phyloP scores from a whole-genome alignment of 2,329 filamentous ascomycete genomes.

The Fusarium sp. region DNA sequence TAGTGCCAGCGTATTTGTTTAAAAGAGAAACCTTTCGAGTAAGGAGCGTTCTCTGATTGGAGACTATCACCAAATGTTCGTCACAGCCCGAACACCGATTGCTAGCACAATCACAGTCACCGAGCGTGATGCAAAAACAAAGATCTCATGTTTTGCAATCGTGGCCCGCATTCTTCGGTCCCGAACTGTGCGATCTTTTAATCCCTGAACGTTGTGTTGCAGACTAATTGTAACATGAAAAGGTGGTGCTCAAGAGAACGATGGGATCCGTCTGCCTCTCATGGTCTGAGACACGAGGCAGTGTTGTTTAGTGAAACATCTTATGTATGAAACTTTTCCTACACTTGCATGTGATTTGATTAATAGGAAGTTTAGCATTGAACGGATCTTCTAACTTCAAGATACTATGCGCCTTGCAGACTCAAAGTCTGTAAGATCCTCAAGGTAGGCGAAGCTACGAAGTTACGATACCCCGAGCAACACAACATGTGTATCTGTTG shows the following conservation, averaged over 20 bases:
- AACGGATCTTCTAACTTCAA: background rate
- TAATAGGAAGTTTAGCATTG: background rate
- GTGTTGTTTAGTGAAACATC: conserved; percentile 17
- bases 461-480: background rate
- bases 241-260: background rate
- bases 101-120: background rate
- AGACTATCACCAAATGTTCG: background rate
- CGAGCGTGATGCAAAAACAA: background rate
- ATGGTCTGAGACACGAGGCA: conserved; percentile 12
- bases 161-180: background rate
- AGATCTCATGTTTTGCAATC: background rate
- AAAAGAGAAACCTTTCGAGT: background rate
- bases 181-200: background rate
- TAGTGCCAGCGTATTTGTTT: background rate
- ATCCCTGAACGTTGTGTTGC: background rate
- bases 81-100: background rate
- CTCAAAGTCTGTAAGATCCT: background rate
- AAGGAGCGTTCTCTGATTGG: background rate
- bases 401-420: background rate
- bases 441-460: background rate
- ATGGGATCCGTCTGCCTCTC: background rate
- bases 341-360: background rate
- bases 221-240: background rate
- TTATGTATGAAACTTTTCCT: background rate
- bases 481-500: background rate